Percentiles rank a stretch among this genome's conserved stretches.
Evolutionary conservation across 768 basidiomycete genomes (phyloP).

Genomic region (Suillus americanus): DNA sequence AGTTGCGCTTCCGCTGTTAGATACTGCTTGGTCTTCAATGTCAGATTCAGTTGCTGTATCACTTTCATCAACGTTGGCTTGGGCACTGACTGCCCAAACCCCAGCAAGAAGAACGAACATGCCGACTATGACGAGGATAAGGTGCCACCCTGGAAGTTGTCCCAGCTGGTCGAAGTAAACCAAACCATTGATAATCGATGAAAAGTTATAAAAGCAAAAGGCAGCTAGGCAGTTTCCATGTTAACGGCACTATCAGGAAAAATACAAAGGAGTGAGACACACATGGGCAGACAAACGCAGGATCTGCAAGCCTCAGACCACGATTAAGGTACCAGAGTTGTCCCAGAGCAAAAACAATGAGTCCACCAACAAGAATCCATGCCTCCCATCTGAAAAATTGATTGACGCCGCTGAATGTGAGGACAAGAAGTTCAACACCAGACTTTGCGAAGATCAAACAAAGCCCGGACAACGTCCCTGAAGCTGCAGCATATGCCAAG

Average conservation of each 20-base stretch:
- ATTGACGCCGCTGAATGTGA: constrained; percentile 73
- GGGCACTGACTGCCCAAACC: constrained; percentile 87
- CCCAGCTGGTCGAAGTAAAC: constrained; percentile 88
- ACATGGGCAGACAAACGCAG: constrained; percentile 85
- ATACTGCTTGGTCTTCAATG: background rate
- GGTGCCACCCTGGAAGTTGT: constrained; percentile 64
- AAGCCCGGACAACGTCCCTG: constrained; percentile 89
- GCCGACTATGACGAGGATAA: constrained; percentile 74
- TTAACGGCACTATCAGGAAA: background rate
- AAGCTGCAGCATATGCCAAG: constrained; percentile 83
- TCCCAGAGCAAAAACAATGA: constrained; percentile 72
- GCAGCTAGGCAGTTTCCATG: constrained; percentile 53
- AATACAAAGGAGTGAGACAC: constrained; percentile 31
- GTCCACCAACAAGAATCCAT: constrained; percentile 75
- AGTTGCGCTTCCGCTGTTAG: background rate
- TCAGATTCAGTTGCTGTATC: constrained; percentile 15
- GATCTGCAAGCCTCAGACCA: constrained; percentile 76
- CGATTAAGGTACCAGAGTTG: constrained; percentile 87
- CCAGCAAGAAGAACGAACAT: constrained; percentile 78
- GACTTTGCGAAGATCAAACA: constrained; percentile 93
- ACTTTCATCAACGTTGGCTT: constrained; percentile 54
- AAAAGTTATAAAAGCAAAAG: constrained; percentile 94
- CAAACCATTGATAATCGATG: constrained; percentile 86
- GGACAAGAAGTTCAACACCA: constrained; percentile 82
- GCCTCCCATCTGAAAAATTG: constrained; percentile 85